These are phyloP conservation scores for Capronia coronata DNA, from an alignment of 2,329 filamentous ascomycete species.

Conservation along the genomic window DNA sequence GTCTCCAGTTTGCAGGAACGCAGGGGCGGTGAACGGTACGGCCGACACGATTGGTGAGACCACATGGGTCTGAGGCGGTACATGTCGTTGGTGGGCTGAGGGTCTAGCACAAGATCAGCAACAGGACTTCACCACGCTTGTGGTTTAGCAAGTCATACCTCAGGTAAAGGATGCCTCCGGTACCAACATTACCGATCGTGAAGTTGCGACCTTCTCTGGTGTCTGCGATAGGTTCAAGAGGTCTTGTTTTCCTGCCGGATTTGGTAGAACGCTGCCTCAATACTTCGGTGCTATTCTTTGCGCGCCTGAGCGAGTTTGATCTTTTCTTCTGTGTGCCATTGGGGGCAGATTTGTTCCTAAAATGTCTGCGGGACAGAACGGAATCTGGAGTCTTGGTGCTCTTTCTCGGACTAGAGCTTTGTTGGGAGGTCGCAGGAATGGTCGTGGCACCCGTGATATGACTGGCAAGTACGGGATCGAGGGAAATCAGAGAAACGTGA, in stretches of 20 bases:
- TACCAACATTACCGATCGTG: conserved; percentile 72
- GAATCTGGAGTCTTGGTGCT: conserved; percentile 17
- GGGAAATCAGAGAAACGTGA: conserved; percentile 26
- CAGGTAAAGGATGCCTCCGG: conserved; percentile 75
- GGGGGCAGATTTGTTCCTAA: conserved; percentile 26
- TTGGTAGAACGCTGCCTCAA: conserved; percentile 37
- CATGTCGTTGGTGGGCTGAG: conserved; percentile 43
- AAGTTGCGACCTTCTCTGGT: conserved; percentile 65
- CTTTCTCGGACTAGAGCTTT: conserved; percentile 26
- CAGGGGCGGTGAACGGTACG: conserved; percentile 47
- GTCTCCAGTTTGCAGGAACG: conserved; percentile 26
- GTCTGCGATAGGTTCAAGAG: conserved; percentile 57
- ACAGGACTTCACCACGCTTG: background rate
- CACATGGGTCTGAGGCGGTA: conserved; percentile 32
- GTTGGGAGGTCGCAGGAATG: conserved; percentile 18
- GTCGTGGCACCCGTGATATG: conserved; percentile 25
- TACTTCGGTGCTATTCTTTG: conserved; percentile 50
- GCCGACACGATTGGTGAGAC: conserved; percentile 48
- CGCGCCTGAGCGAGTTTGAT: conserved; percentile 36
- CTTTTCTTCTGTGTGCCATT: conserved; percentile 27
- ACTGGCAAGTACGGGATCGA: conserved; percentile 28
- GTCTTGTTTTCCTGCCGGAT: conserved; percentile 47
- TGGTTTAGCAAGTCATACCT: conserved; percentile 31
- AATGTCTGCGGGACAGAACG: conserved; percentile 20
- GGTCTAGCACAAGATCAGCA: conserved; percentile 36